Percentiles rank a stretch among this genome's conserved stretches.
These are phyloP conservation scores for Aspergillus versicolor DNA, from an alignment of 2,329 filamentous ascomycete species.

Conservation along the genomic window DNA sequence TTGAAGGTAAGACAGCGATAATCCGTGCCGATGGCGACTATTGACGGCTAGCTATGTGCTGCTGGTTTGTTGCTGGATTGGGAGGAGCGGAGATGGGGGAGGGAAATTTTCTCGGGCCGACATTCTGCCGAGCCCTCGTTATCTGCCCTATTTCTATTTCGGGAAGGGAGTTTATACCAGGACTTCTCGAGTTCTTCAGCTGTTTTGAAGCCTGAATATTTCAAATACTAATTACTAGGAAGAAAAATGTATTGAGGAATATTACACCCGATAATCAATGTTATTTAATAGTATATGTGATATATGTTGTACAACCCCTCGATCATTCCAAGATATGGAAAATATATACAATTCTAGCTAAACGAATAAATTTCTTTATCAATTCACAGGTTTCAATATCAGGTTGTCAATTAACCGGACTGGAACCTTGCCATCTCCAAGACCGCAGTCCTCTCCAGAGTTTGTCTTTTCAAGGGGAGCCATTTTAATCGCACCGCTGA, in stretches of 20 bases:
- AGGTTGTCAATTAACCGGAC: constrained; percentile 96
- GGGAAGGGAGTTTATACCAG: background rate
- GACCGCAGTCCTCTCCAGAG: constrained; percentile 66
- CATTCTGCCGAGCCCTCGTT: constrained; percentile 26
- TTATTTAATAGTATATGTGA: background rate
- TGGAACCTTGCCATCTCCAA: constrained; percentile 70
- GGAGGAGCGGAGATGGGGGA: constrained; percentile 2
- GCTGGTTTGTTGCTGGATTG: background rate
- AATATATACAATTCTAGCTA: background rate
- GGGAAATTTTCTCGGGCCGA: constrained; percentile 37
- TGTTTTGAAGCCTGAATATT: background rate
- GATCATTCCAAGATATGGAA: background rate
- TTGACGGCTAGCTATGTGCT: background rate
- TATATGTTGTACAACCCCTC: background rate
- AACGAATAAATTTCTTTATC: background rate
- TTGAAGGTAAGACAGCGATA: background rate
- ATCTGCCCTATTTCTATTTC: constrained; percentile 33
- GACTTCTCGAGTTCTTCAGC: too few species aligned
- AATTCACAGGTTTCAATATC: constrained; percentile 54
- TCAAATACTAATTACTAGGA: background rate
- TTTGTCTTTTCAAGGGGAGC: constrained; percentile 70
- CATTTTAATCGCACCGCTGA: constrained; percentile 93
- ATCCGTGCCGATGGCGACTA: background rate
- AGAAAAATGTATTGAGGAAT: too few species aligned
- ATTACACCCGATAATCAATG: too few species aligned